Evolutionary conservation across 2,329 filamentous ascomycete genomes (phyloP).

Genomic region (Claviceps capensis): DNA sequence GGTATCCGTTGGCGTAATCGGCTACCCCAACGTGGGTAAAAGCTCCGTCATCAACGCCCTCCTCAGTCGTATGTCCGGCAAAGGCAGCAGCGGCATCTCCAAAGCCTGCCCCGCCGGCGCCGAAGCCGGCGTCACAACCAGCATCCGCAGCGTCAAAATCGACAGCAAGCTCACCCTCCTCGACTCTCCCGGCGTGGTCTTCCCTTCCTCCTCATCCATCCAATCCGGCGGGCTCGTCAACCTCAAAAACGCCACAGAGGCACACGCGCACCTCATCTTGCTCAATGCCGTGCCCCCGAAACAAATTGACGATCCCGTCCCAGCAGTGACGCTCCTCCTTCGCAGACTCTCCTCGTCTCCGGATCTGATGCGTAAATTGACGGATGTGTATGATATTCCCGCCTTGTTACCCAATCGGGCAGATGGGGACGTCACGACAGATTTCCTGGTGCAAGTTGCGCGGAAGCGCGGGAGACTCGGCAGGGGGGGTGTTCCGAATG

Average conservation of each 20-base stretch:
- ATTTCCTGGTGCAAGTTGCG: slow-evolving; percentile 91
- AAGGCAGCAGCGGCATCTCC: slow-evolving; percentile 36
- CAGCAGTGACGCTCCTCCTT: slow-evolving; percentile 74
- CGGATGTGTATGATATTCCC: slow-evolving; percentile 72
- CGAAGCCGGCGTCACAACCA: slow-evolving; percentile 84
- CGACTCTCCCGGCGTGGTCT: slow-evolving; percentile 89
- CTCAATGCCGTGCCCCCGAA: slow-evolving; percentile 87
- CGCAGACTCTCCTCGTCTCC: slow-evolving; percentile 61
- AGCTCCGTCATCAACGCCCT: slow-evolving; percentile 93
- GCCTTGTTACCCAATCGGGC: slow-evolving; percentile 54
- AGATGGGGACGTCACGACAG: slow-evolving; percentile 65
- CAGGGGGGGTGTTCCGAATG: slow-evolving; percentile 79
- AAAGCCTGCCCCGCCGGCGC: slow-evolving; percentile 74
- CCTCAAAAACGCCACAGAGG: slow-evolving; percentile 50
- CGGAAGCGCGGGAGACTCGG: slow-evolving; percentile 82
- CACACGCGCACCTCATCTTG: slow-evolving; percentile 73
- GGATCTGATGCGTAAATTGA: slow-evolving; percentile 64
- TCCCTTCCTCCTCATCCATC: slow-evolving; percentile 49
- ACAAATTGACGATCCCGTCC: slow-evolving; percentile 84
- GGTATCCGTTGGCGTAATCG: slow-evolving; percentile 83
- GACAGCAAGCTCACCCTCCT: slow-evolving; percentile 89
- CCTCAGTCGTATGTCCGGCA: slow-evolving; percentile 59
- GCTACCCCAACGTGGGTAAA: slow-evolving; percentile 93
- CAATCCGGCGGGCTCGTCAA: slow-evolving; percentile 28
- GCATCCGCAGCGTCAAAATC: slow-evolving; percentile 78